Base-by-base conservation (phyloP, 495 filamentous ascomycete species). In the Talaromyces nanjingensis region DNA sequence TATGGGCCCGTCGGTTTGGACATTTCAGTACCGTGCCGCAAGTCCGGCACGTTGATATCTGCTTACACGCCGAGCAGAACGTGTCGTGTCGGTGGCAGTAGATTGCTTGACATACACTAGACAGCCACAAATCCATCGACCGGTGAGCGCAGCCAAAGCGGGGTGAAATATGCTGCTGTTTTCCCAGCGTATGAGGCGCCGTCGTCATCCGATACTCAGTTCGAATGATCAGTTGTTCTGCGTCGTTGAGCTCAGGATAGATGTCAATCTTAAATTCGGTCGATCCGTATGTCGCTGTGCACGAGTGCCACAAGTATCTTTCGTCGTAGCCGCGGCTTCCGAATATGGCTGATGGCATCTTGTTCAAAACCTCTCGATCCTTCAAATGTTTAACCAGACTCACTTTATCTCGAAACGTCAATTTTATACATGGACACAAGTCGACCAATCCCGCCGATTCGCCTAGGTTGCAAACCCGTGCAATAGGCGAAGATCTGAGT, bases 141-240 rank as follows among this genome's bases (percentile, higher is more conserved):
- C 77, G 72, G 66, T 81, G 78, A 11, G 78, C 76, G 42, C 78
- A 81, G 42, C 78, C 78, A 62, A 81, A 79, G 3, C 78, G 76
- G 12, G 78, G 70, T 6, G 78, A 79, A 67, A 81, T 78, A 29
- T 67, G 69, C 55, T 76, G 74, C 64, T 79, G 76, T 65, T 77
- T 79, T 1, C 76, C 78, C 3, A 79, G 72, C 59, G 77, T 74
- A 25, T 76, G 75, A 0, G 75, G 65, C 7, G 67, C 69, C 7
- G 72, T 78, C 7, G 71, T 71, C 56, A 81, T 66, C 11, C 73
- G 72, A 59, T 81, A 81, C 59, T 81, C 78, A 1, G 77, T 77
- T 24, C 74, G 71, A 47, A 81, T 69, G 24, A 68, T 62, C 24
- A 81, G 63, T 34, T 74, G 67, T 20, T 73, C 70, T 1, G 72